Conservation (phyloP, 2,329 filamentous ascomycete genomes). For the Trichoderma sp. region DNA sequence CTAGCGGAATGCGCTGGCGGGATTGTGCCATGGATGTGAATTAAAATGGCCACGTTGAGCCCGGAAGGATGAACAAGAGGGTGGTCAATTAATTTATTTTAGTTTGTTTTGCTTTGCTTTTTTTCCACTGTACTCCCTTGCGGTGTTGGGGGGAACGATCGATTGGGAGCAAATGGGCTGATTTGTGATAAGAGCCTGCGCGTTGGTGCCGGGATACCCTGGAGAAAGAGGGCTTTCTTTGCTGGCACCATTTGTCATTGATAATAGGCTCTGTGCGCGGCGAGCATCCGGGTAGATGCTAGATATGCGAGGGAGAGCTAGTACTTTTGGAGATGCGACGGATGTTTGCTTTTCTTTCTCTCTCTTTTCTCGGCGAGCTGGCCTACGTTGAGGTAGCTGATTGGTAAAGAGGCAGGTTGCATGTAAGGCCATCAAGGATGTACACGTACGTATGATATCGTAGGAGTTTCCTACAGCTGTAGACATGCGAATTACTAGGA, state of each 20-base stretch:
- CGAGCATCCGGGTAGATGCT: background rate
- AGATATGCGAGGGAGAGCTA: background rate
- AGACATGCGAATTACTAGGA: background rate
- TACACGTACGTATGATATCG: background rate
- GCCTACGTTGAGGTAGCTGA: background rate
- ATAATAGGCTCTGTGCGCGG: background rate
- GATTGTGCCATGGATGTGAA: background rate
- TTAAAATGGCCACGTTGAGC: background rate
- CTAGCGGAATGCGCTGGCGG: constrained; percentile 1
- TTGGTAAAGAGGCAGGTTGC: constrained; percentile 1
- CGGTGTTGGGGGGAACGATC: background rate
- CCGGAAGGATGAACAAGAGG: background rate
- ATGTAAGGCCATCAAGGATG: background rate
- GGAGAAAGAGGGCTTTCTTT: background rate
- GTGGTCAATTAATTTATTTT: constrained; percentile 5
- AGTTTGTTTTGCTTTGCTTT: background rate
- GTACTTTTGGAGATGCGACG: background rate
- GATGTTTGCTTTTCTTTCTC: background rate
- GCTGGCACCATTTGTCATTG: background rate
- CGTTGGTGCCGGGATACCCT: background rate
- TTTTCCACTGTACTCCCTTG: background rate
- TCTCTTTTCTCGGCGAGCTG: background rate
- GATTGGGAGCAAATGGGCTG: background rate
- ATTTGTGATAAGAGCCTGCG: background rate
- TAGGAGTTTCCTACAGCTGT: background rate